These are phyloP conservation scores for Polyplosphaeria fusca DNA, from an alignment of 495 filamentous ascomycete species.

Conservation along the genomic window DNA sequence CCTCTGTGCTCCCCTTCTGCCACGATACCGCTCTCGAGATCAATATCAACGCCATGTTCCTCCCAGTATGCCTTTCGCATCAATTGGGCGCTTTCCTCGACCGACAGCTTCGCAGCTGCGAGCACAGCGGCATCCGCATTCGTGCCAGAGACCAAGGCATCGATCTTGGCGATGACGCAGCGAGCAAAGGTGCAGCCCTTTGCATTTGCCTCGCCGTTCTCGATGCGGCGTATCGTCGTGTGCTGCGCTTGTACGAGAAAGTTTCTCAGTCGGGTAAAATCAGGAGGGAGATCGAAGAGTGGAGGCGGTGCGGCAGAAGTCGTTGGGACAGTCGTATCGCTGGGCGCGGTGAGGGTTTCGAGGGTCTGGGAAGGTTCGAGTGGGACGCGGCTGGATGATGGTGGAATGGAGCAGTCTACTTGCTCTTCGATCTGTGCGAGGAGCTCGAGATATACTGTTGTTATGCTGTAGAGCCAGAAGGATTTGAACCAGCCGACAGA, in stretches of 20 bases:
- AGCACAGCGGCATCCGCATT: slow-evolving; percentile 9
- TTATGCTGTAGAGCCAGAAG: slow-evolving; percentile 6
- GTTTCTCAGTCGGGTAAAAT: neutral
- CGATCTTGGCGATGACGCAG: slow-evolving; percentile 8
- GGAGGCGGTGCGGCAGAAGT: neutral
- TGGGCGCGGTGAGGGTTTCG: neutral
- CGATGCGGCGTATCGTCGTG: neutral
- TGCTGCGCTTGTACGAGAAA: neutral
- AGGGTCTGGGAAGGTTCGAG: neutral
- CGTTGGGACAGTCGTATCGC: neutral
- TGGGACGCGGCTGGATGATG: neutral
- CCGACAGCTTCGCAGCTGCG: neutral
- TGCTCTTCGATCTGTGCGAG: slow-evolving; percentile 6
- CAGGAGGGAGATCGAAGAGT: neutral
- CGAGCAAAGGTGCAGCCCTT: slow-evolving; percentile 9
- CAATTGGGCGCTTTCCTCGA: neutral
- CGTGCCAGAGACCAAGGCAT: neutral
- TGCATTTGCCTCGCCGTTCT: slow-evolving; percentile 11
- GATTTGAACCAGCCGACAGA: slow-evolving; percentile 18
- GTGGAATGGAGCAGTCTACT: neutral
- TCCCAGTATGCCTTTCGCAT: neutral
- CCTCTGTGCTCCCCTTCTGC: neutral
- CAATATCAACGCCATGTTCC: neutral
- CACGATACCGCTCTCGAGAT: neutral
- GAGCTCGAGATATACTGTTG: slow-evolving; percentile 16